A percentile compares a stretch with the other conserved stretches of the same genome.
phyloP scores from a whole-genome alignment of 495 filamentous ascomycete species.

The Rhizodiscina lignyota region DNA sequence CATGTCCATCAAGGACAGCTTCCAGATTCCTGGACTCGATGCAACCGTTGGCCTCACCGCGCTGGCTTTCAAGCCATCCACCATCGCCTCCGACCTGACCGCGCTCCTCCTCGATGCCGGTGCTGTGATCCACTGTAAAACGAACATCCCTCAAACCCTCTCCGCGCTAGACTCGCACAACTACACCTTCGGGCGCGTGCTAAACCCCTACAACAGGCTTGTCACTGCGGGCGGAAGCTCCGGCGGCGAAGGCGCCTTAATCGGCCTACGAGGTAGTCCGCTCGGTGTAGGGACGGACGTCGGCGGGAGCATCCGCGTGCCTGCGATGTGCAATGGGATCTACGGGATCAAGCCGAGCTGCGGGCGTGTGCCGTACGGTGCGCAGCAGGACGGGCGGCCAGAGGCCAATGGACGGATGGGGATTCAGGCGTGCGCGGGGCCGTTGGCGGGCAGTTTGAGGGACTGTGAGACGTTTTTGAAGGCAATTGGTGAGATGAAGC shows the following conservation, averaged over 20 bases:
- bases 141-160: constrained; percentile 27
- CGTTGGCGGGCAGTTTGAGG: constrained; percentile 16
- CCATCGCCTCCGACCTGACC: constrained; percentile 16
- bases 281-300: constrained; percentile 44
- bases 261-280: constrained; percentile 20
- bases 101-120: constrained; percentile 18
- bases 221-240: constrained; percentile 39
- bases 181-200: constrained; percentile 24
- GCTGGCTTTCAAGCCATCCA: constrained; percentile 17
- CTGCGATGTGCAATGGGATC: constrained; percentile 44
- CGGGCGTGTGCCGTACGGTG: constrained; percentile 36
- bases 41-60: constrained; percentile 18
- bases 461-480: constrained; percentile 24
- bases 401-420: constrained; percentile 12
- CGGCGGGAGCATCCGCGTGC: constrained; percentile 53
- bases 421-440: constrained; percentile 21
- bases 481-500: constrained; percentile 11
- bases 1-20: constrained; percentile 24
- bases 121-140: constrained; percentile 28
- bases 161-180: constrained; percentile 25
- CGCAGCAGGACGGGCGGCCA: constrained; percentile 26
- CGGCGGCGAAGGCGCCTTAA: constrained; percentile 35
- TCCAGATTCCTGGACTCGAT: constrained; percentile 21
- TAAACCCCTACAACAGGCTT: constrained; percentile 21
- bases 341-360: constrained; percentile 40